Conservation (phyloP, 306 rosid genomes). For the Trifolium subterraneum region DNA sequence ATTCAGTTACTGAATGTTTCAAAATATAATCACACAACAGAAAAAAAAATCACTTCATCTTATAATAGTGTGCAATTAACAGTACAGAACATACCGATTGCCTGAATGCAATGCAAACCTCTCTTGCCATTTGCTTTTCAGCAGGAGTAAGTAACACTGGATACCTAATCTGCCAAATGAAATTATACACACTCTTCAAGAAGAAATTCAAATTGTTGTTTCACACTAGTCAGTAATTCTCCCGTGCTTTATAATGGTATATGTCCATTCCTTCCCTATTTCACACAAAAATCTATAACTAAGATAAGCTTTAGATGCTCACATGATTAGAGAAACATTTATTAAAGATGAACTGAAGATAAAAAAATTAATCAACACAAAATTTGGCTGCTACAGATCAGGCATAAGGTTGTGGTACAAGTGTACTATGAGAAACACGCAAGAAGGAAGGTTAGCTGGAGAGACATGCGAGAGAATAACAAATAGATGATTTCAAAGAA, state of each 20-base stretch:
- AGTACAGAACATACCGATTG: slow-evolving; percentile 70
- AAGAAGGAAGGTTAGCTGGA: slow-evolving; percentile 13
- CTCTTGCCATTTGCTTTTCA: slow-evolving; percentile 97
- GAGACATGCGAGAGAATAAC: not conserved
- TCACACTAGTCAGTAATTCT: slow-evolving; percentile 6
- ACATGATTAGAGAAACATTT: slow-evolving; percentile 17
- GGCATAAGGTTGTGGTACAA: not conserved
- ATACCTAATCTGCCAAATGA: slow-evolving; percentile 82
- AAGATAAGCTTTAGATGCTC: slow-evolving; percentile 10
- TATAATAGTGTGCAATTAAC: slow-evolving; percentile 25
- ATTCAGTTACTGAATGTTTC: slow-evolving; percentile 26
- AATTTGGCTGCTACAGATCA: not conserved
- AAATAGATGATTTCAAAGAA: not conserved
- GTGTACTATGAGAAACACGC: not conserved
- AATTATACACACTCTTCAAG: slow-evolving; percentile 39
- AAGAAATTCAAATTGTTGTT: slow-evolving; percentile 29
- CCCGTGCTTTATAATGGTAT: slow-evolving; percentile 15
- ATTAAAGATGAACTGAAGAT: slow-evolving; percentile 26
- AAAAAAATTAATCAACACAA: not conserved
- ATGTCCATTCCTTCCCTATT: slow-evolving; percentile 18
- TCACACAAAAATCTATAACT: not conserved
- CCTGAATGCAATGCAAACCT: slow-evolving; percentile 93
- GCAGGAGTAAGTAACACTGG: slow-evolving; percentile 91
- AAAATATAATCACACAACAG: slow-evolving; percentile 14
- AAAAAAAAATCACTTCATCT: not conserved